phyloP scores from a whole-genome alignment of 495 filamentous ascomycete genomes.

The Trypethelium eluteriae region DNA sequence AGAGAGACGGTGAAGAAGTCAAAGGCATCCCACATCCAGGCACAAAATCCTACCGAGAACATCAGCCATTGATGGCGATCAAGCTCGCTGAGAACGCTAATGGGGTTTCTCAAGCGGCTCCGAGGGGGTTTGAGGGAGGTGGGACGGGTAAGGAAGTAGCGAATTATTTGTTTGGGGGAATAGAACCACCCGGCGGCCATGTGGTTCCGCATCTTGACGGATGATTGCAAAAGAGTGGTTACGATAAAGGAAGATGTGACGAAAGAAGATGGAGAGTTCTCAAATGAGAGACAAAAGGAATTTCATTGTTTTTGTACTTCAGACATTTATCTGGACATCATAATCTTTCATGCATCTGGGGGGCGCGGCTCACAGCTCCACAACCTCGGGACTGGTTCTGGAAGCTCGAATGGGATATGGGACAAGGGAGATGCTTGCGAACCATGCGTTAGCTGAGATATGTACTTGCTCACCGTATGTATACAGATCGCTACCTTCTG shows the following conservation, averaged over 20 bases:
- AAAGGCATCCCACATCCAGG: slow-evolving; percentile 41
- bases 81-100: slow-evolving; percentile 30
- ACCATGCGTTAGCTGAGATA: neutral
- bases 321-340: neutral
- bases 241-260: neutral
- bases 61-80: slow-evolving; percentile 40
- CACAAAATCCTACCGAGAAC: slow-evolving; percentile 30
- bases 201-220: slow-evolving; percentile 36
- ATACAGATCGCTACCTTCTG: neutral
- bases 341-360: neutral
- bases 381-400: neutral
- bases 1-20: slow-evolving; percentile 40
- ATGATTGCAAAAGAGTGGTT: neutral
- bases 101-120: slow-evolving; percentile 29
- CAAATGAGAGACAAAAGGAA: neutral
- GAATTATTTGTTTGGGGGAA: slow-evolving; percentile 33
- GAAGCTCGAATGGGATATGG: neutral
- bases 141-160: slow-evolving; percentile 34
- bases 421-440: neutral
- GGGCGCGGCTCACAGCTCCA: neutral
- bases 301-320: neutral
- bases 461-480: neutral
- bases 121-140: slow-evolving; percentile 33
- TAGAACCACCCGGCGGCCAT: slow-evolving; percentile 41
- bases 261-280: neutral